phyloP scores from a whole-genome alignment of 2,329 filamentous ascomycete genomes.

The Aspergillus hiratsukae region DNA sequence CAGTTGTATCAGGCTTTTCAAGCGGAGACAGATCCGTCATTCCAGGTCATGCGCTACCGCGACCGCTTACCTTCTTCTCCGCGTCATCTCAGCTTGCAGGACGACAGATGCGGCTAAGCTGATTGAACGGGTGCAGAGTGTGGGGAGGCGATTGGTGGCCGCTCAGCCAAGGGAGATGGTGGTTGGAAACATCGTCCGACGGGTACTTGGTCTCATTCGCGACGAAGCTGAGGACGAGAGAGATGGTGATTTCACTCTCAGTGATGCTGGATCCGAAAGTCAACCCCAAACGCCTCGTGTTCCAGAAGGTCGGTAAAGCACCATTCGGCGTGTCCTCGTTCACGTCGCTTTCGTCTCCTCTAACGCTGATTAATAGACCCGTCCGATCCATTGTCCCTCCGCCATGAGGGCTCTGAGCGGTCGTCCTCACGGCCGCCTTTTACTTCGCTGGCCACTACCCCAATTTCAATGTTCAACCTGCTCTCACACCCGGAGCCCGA shows the following conservation, averaged over 20 bases:
- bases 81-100: conserved; percentile 77
- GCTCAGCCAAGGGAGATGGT: conserved; percentile 88
- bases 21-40: conserved; percentile 82
- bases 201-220: conserved; percentile 83
- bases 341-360: conserved; percentile 3
- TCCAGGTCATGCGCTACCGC: conserved; percentile 86
- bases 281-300: conserved; percentile 41
- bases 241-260: conserved; percentile 57
- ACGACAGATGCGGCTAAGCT: conserved; percentile 74
- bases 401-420: conserved; percentile 29
- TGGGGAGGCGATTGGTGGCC: conserved; percentile 71
- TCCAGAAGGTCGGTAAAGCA: conserved; percentile 28
- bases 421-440: conserved; percentile 54
- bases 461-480: conserved; percentile 81
- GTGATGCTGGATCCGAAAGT: conserved; percentile 57
- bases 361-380: conserved; percentile 20
- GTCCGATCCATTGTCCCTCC: conserved; percentile 23
- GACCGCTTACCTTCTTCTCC: conserved; percentile 81
- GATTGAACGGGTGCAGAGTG: conserved; percentile 71
- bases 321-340: background rate
- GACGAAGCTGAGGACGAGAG: conserved; percentile 83
- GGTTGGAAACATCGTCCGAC: conserved; percentile 88
- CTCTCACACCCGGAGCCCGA: conserved; percentile 62
- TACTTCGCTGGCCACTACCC: conserved; percentile 50
- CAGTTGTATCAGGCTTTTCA: conserved; percentile 63